Base-by-base conservation (phyloP, 495 filamentous ascomycete genomes). In the Trypethelium eluteriae region DNA sequence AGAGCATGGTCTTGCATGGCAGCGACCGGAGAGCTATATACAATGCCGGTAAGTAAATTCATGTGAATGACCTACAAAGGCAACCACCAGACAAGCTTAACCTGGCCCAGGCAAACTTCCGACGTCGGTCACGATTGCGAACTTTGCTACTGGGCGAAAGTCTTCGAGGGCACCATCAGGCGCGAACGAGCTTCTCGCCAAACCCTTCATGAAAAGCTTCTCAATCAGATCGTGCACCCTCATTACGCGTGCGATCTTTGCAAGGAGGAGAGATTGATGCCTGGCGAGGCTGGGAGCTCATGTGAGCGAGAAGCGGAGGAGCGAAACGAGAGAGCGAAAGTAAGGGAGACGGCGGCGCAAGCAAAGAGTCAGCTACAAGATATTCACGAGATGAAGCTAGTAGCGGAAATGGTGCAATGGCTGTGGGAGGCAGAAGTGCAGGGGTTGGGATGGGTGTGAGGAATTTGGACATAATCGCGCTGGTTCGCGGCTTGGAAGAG, bases 101-200 rank as follows among this genome's bases (percentile, higher is more conserved):
- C 5, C 11, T 5, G 10, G 5, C 11, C 49, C 32, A 59, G 53
- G 14, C 32, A 34, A 59, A 14, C 53, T 7, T 59, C 53, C 32
- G 53, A 36, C 32, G 53, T 59, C 18, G 53, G 53, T 14, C 53
- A 59, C 14, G 53, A 59, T 14, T 59, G 53, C 32, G 53, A 59
- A 14, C 53, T 59, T 36, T 59, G 53, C 53, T 59, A 59, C 32
- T 59, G 53, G 53, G 53, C 53, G 25, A 59, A 59, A 59, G 53
- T 59, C 6, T 59, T 59, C 36, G 53, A 59, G 14, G 53, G 53
- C 6, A 59, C 53, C 25, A 59, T 59, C 25, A 59, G 36, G 14
- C 53, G 14, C 32, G 53, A 59, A 59, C 53, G 53, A 35, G 7
- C 7, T 18, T 32, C 7, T 7, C 53, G 53, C 32, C 53, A 7